phyloP scores from a whole-genome alignment of 139 green algal genomes.

The Desmodesmus armatus region DNA sequence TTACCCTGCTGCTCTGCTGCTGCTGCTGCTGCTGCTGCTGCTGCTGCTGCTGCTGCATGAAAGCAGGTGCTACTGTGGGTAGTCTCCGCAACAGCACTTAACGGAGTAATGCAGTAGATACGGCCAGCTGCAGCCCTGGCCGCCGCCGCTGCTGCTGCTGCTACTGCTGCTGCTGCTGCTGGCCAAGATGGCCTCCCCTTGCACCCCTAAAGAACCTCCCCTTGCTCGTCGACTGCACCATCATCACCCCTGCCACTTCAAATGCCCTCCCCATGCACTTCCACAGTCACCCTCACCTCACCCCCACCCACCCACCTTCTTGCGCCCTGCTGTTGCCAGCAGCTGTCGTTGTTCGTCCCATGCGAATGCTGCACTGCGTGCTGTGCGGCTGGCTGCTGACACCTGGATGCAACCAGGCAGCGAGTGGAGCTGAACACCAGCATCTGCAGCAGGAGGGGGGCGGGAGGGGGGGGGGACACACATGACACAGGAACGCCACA shows the following conservation, averaged over 20 bases:
- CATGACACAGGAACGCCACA: no score
- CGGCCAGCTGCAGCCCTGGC: background rate
- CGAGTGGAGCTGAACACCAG: slow-evolving; percentile 49
- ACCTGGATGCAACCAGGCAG: slow-evolving; percentile 51
- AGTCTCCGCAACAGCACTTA: background rate
- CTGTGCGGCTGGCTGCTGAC: slow-evolving; percentile 46
- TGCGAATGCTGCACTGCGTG: slow-evolving; percentile 52
- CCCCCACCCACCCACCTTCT: background rate
- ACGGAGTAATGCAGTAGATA: background rate
- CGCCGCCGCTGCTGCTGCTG: background rate
- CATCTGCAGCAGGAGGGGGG: no score
- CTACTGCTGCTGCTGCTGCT: background rate
- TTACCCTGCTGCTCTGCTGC: slow-evolving; percentile 19
- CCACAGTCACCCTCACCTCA: no score
- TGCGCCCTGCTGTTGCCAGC: slow-evolving; percentile 56
- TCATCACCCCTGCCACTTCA: background rate
- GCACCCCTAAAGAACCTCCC: background rate
- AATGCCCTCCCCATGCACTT: background rate
- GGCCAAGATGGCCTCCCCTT: background rate
- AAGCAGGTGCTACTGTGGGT: background rate
- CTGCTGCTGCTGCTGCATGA: slow-evolving; percentile 17
- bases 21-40: background rate
- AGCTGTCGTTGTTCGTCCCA: slow-evolving; percentile 53
- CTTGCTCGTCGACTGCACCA: background rate
- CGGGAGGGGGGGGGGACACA: no score